These are phyloP conservation scores for Rhizopus microsporus DNA, from an alignment of 371 early-diverging fungal species.

Conservation along the genomic window DNA sequence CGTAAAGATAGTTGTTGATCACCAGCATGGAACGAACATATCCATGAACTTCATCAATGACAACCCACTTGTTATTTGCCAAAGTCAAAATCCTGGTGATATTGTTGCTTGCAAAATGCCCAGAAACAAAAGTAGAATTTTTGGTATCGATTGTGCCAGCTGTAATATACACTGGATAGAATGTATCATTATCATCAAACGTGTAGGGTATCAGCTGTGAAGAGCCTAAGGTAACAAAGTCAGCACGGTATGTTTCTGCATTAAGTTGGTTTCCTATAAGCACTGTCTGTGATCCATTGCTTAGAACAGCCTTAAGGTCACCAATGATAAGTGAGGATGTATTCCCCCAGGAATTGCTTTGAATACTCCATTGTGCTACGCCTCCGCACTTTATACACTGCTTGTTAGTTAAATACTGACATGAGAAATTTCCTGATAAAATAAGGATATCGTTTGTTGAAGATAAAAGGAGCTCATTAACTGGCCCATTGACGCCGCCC, in stretches of 20 bases:
- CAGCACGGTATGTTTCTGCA: constrained; percentile 40
- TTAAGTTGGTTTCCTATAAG: constrained; percentile 24
- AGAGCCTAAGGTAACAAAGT: constrained; percentile 13
- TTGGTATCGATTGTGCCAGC: constrained; percentile 8
- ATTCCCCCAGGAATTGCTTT: constrained; percentile 29
- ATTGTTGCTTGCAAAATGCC: not conserved
- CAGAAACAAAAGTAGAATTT: not conserved
- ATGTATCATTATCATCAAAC: not conserved
- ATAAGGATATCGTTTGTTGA: constrained; percentile 24
- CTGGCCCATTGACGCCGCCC: constrained; percentile 38
- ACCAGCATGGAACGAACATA: constrained; percentile 23
- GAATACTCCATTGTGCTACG: constrained; percentile 24
- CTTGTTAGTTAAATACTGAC: constrained; percentile 1
- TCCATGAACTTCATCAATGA: constrained; percentile 30
- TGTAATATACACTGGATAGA: not conserved
- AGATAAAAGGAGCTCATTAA: constrained; percentile 21
- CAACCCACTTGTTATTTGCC: constrained; percentile 24
- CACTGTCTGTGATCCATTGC: constrained; percentile 3
- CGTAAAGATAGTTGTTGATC: constrained; percentile 24
- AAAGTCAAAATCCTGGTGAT: constrained; percentile 23
- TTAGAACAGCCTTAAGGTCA: constrained; percentile 2
- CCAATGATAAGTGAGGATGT: constrained; percentile 29
- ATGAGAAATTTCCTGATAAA: constrained; percentile 29
- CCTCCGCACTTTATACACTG: not conserved
- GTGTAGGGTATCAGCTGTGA: not conserved